These are phyloP conservation scores for Rhodotorula taiwanensis DNA, from an alignment of 768 basidiomycete genomes.

Conservation along the genomic window DNA sequence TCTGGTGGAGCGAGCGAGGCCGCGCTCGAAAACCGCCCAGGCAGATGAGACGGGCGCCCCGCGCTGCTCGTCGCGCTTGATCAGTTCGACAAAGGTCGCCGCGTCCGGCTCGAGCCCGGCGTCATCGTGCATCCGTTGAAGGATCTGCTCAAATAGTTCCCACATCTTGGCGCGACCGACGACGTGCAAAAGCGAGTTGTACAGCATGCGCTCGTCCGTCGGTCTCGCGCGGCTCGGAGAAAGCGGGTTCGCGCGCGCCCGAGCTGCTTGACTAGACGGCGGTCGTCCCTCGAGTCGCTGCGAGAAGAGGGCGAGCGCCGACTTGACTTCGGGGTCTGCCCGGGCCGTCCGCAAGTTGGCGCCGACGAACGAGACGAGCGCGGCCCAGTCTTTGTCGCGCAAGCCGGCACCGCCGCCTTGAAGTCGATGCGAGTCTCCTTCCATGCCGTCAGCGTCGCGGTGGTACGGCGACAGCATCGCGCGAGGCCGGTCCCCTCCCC, in stretches of 20 bases:
- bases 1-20: not conserved
- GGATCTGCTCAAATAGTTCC: conserved; percentile 25
- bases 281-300: conserved; percentile 3
- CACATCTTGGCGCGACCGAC: conserved; percentile 2
- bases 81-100: not conserved
- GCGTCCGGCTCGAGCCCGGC: not conserved
- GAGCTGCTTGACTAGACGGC: too few species aligned
- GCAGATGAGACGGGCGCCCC: not conserved
- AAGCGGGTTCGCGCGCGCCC: not conserved
- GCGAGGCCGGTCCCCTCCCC: not conserved
- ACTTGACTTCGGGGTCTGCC: conserved; percentile 9
- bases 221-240: not conserved
- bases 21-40: not conserved
- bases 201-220: not conserved
- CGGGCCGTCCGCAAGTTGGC: conserved; percentile 3
- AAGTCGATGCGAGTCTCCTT: too few species aligned
- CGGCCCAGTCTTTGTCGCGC: conserved; percentile 19
- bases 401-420: conserved; percentile 42
- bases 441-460: conserved; percentile 34
- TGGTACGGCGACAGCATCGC: not conserved
- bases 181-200: conserved; percentile 23
- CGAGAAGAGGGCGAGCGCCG: conserved; percentile 11
- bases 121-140: conserved; percentile 8
- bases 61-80: conserved; percentile 3
- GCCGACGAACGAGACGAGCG: conserved; percentile 21